A percentile compares a stretch with the other conserved stretches of the same genome.
Conservation (phyloP, 75 land plant genomes). For the Larix kaempferi region DNA sequence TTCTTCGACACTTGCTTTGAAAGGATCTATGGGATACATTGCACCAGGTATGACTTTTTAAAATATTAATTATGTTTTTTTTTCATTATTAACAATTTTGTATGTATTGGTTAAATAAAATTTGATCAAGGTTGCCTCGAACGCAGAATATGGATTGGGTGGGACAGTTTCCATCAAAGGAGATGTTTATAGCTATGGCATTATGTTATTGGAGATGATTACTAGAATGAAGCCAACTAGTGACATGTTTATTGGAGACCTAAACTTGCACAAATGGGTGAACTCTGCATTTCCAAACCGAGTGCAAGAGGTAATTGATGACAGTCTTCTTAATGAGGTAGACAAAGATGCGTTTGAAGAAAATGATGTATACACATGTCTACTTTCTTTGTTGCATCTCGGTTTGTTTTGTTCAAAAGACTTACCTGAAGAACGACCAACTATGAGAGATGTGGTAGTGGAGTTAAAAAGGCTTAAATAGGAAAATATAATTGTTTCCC, state of each 20-base stretch:
- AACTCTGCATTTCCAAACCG: conserved; percentile 2
- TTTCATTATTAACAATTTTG: not conserved
- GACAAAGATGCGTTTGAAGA: no score
- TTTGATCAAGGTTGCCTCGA: not conserved
- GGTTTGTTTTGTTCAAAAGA: no score
- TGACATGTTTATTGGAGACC: conserved; percentile 2
- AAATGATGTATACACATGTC: no score
- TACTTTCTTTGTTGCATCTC: no score
- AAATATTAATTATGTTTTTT: no score
- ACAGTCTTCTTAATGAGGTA: no score
- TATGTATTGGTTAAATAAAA: not conserved
- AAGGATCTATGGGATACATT: not conserved
- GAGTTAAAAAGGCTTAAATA: no score
- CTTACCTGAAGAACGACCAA: no score
- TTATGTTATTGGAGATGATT: conserved; percentile 25
- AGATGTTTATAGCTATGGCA: conserved; percentile 38
- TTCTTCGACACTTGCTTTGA: not conserved
- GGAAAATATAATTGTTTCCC: no score
- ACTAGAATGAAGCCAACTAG: conserved; percentile 12
- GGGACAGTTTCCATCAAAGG: conserved; percentile 19
- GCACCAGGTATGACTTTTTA: not conserved
- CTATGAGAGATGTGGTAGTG: no score
- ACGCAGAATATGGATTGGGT: conserved; percentile 18
- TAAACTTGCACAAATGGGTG: not conserved
- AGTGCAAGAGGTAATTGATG: no score